These are phyloP conservation scores for Entomortierella lignicola DNA, from an alignment of 192 early-diverging fungal genomes.

Conservation along the genomic window DNA sequence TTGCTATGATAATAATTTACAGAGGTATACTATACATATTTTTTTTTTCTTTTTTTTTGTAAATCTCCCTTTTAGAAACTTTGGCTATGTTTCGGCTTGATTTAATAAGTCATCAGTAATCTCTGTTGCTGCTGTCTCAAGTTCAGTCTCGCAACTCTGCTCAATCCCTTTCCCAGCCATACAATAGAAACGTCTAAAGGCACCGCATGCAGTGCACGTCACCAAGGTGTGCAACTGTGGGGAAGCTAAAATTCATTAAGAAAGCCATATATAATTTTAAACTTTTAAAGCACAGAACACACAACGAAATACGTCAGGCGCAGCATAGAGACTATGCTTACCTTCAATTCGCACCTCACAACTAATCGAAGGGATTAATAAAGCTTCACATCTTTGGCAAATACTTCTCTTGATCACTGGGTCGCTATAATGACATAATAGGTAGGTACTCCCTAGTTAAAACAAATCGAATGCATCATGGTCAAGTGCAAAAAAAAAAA, in stretches of 20 bases:
- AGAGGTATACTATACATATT: too few species aligned
- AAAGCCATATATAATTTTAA: background rate
- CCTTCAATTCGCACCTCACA: slow-evolving; percentile 54
- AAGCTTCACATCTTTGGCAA: slow-evolving; percentile 66
- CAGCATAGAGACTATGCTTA: slow-evolving; percentile 9
- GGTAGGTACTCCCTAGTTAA: too few species aligned
- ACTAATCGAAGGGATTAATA: slow-evolving; percentile 65
- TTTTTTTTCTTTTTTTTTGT: too few species aligned
- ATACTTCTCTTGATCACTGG: slow-evolving; percentile 66
- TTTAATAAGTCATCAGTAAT: background rate
- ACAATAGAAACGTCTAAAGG: slow-evolving; percentile 48
- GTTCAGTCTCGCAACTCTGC: background rate
- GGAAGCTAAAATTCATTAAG: slow-evolving; percentile 28
- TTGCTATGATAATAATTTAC: too few species aligned
- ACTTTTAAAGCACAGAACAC: too few species aligned
- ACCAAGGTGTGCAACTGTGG: slow-evolving; percentile 46
- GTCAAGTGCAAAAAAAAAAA: background rate
- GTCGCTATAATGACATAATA: slow-evolving; percentile 51
- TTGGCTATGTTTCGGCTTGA: background rate
- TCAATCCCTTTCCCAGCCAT: slow-evolving; percentile 38
- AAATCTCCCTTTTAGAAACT: too few species aligned
- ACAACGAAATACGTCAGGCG: too few species aligned
- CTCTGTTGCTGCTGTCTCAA: background rate
- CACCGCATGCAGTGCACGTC: slow-evolving; percentile 56
- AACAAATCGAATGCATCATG: too few species aligned